Percentiles rank a stretch among this genome's conserved stretches.
Evolutionary conservation across 2,329 filamentous ascomycete species (phyloP).

Genomic region (Macrophomina pseudophaseolina): DNA sequence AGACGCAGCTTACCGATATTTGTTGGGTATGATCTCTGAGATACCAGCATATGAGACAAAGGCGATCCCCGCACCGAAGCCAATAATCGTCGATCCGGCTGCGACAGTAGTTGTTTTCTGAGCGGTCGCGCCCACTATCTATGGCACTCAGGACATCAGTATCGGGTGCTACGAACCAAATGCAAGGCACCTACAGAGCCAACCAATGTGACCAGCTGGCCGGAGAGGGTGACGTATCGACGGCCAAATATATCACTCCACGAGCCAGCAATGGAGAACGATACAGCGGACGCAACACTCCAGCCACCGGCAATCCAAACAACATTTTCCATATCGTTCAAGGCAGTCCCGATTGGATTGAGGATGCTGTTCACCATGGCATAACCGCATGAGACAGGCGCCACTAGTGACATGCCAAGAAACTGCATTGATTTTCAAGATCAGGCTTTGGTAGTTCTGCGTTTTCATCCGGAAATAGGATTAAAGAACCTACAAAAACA

Average conservation of each 20-base stretch:
- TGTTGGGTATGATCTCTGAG: constrained; percentile 33
- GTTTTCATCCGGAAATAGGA: not conserved
- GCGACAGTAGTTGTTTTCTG: constrained; percentile 40
- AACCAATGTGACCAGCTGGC: constrained; percentile 36
- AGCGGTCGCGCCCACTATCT: constrained; percentile 42
- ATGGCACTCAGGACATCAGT: not conserved
- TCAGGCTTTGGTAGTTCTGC: too few species aligned
- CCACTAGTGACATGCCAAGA: constrained; percentile 33
- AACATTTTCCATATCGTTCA: constrained; percentile 31
- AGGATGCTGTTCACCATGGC: constrained; percentile 31
- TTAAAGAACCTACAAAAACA: not conserved
- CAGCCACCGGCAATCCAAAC: constrained; percentile 37
- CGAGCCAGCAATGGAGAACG: constrained; percentile 40
- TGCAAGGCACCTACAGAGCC: constrained; percentile 33
- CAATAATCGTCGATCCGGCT: constrained; percentile 28
- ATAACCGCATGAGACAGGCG: constrained; percentile 33
- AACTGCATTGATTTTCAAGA: constrained; percentile 21
- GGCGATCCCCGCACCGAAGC: constrained; percentile 2
- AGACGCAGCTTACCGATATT: constrained; percentile 26
- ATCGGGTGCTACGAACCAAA: constrained; percentile 6
- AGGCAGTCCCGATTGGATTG: constrained; percentile 29
- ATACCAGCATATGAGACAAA: constrained; percentile 28
- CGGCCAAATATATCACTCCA: constrained; percentile 42
- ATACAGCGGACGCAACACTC: constrained; percentile 37
- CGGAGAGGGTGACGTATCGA: constrained; percentile 39